Conservation (phyloP, 768 basidiomycete genomes). For the Phaffia australis region DNA sequence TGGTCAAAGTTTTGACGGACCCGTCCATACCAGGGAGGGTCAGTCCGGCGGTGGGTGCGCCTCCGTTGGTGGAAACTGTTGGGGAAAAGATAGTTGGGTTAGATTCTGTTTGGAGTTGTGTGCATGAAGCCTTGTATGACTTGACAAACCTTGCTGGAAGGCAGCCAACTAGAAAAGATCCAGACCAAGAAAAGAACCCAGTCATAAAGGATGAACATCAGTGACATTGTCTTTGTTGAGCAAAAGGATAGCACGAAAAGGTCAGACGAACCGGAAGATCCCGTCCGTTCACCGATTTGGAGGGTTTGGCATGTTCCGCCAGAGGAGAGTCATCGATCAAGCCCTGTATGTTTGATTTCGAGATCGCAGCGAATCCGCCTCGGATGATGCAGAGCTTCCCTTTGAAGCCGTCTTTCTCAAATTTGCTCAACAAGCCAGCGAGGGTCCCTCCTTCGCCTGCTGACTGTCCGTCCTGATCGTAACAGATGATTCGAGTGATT, state of each 20-base stretch:
- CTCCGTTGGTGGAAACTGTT: background rate
- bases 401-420: slow-evolving; percentile 42
- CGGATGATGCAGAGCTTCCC: slow-evolving; percentile 65
- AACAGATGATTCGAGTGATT: slow-evolving; percentile 54
- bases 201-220: background rate
- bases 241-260: background rate
- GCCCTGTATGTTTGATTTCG: slow-evolving; percentile 27
- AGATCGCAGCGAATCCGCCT: slow-evolving; percentile 70
- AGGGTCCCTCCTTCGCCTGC: slow-evolving; percentile 48
- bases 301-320: background rate
- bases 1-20: slow-evolving; percentile 7
- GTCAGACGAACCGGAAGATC: slow-evolving; percentile 19
- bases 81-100: background rate
- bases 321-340: slow-evolving; percentile 12
- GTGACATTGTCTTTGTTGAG: too few relatives aligned
- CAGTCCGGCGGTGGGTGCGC: background rate
- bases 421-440: slow-evolving; percentile 39
- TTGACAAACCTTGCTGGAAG: slow-evolving; percentile 38
- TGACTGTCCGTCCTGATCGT: slow-evolving; percentile 64
- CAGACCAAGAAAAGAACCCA: background rate
- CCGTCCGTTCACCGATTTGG: slow-evolving; percentile 22
- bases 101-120: background rate
- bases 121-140: background rate
- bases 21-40: background rate
- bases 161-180: slow-evolving; percentile 30